phyloP scores from a whole-genome alignment of 2,329 filamentous ascomycete species.

The Elsinoe australis region DNA sequence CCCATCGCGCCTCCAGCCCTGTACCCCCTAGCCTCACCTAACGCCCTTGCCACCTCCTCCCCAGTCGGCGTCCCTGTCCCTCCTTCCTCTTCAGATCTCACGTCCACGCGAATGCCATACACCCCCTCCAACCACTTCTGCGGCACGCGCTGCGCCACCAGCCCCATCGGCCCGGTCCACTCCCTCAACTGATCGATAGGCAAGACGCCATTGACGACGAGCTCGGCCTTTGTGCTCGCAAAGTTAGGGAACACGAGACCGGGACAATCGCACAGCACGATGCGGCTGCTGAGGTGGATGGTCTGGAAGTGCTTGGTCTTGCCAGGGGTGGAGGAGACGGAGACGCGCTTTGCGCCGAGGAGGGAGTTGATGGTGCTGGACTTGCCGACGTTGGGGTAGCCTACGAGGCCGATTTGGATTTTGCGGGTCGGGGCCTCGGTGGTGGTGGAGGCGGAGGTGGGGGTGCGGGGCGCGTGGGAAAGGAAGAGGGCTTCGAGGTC shows the following conservation, averaged over 20 bases:
- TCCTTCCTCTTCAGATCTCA: slow-evolving; percentile 77
- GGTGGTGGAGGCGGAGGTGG: slow-evolving; percentile 34
- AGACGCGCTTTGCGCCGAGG: slow-evolving; percentile 97
- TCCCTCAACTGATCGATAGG: slow-evolving; percentile 96
- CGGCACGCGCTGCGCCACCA: slow-evolving; percentile 80
- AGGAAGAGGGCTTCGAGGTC: slow-evolving; percentile 88
- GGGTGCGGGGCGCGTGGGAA: slow-evolving; percentile 57
- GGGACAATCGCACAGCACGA: slow-evolving; percentile 93
- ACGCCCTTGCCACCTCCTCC: slow-evolving; percentile 75
- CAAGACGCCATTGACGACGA: slow-evolving; percentile 89
- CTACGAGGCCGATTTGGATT: slow-evolving; percentile 85
- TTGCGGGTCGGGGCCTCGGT: slow-evolving; percentile 51
- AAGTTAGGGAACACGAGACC: slow-evolving; percentile 99
- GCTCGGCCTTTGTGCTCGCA: slow-evolving; percentile 88
- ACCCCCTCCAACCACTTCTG: slow-evolving; percentile 82
- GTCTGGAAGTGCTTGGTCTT: slow-evolving; percentile 99
- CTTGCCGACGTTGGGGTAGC: slow-evolving; percentile 98
- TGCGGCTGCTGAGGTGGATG: slow-evolving; percentile 81
- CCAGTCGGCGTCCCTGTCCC: slow-evolving; percentile 81
- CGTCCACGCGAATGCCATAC: slow-evolving; percentile 85
- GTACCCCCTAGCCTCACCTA: slow-evolving; percentile 84
- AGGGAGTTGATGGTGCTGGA: slow-evolving; percentile 98
- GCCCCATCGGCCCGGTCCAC: slow-evolving; percentile 74
- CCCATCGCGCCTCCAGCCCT: slow-evolving; percentile 73
- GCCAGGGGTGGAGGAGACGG: slow-evolving; percentile 90